Evolutionary conservation across 345 rosid species (phyloP).

Genomic region (Gossypium australe): DNA sequence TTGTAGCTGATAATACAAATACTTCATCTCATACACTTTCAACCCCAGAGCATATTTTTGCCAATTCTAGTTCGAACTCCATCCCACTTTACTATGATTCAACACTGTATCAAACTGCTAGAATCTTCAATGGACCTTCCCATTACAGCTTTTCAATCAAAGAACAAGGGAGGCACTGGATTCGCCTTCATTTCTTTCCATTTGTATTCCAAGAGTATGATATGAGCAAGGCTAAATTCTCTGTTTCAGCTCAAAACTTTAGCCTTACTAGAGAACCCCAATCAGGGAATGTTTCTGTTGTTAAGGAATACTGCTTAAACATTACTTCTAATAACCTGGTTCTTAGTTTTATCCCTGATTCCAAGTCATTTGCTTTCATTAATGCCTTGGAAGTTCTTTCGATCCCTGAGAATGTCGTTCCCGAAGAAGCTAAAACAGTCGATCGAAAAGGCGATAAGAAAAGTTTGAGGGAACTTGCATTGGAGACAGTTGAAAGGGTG

Average conservation of each 20-base stretch:
- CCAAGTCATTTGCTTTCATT: conserved; percentile 53
- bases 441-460: conserved; percentile 18
- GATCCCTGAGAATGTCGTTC: conserved; percentile 54
- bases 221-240: conserved; percentile 56
- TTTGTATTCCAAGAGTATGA: conserved; percentile 31
- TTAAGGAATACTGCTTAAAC: conserved; percentile 62
- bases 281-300: conserved; percentile 16
- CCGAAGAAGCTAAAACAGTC: conserved; percentile 33
- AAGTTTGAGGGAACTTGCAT: conserved; percentile 33
- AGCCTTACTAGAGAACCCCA: conserved; percentile 50
- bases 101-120: conserved; percentile 50
- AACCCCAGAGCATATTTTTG: conserved; percentile 22
- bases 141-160: conserved; percentile 42
- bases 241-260: conserved; percentile 60
- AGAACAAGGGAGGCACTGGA: conserved; percentile 50
- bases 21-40: conserved; percentile 16
- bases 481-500: conserved; percentile 75
- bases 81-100: conserved; percentile 26
- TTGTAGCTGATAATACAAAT: conserved; percentile 37
- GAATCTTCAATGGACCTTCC: conserved; percentile 41
- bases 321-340: conserved; percentile 34
- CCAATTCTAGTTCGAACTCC: conserved; percentile 22
- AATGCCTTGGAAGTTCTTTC: conserved; percentile 72
- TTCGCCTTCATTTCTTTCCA: conserved; percentile 76
- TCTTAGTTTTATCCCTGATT: conserved; percentile 45